Conservation (phyloP, 495 filamentous ascomycete genomes). For the Amphirosellinia nigrospora region DNA sequence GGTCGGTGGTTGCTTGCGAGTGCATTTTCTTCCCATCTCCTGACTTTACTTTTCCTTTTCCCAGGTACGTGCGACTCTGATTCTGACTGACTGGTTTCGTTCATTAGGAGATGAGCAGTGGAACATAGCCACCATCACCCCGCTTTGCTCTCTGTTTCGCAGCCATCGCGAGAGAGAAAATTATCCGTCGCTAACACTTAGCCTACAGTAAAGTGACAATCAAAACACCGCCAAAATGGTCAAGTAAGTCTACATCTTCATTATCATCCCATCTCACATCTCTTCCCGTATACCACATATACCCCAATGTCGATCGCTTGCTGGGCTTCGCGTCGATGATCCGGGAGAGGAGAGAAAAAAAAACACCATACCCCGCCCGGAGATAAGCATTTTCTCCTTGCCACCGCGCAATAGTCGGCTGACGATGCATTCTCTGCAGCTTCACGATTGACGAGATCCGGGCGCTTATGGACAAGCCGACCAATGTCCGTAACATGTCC, state of each 20-base stretch:
- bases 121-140: conserved; percentile 24
- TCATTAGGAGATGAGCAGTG: background rate
- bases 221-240: conserved; percentile 95
- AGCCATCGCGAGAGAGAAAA: conserved; percentile 19
- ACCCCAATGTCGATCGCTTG: background rate
- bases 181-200: conserved; percentile 37
- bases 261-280: background rate
- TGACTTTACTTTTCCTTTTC: conserved; percentile 23
- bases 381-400: conserved; percentile 45
- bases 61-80: conserved; percentile 27
- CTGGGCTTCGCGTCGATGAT: conserved; percentile 1
- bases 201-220: conserved; percentile 43
- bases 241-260: conserved; percentile 76
- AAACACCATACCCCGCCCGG: conserved; percentile 46
- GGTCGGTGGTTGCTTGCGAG: conserved; percentile 43
- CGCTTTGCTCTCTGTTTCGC: conserved; percentile 13
- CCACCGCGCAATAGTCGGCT: conserved; percentile 27
- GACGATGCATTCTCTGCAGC: conserved; percentile 60
- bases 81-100: conserved; percentile 20
- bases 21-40: conserved; percentile 27
- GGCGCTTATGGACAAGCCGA: conserved; percentile 93
- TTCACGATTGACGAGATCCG: conserved; percentile 99
- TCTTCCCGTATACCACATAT: background rate
- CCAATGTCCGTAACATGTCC: conserved; percentile 98
- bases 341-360: conserved; percentile 18